Conservation (phyloP, 2,329 filamentous ascomycete species). For the Colletotrichum euphorbiae region DNA sequence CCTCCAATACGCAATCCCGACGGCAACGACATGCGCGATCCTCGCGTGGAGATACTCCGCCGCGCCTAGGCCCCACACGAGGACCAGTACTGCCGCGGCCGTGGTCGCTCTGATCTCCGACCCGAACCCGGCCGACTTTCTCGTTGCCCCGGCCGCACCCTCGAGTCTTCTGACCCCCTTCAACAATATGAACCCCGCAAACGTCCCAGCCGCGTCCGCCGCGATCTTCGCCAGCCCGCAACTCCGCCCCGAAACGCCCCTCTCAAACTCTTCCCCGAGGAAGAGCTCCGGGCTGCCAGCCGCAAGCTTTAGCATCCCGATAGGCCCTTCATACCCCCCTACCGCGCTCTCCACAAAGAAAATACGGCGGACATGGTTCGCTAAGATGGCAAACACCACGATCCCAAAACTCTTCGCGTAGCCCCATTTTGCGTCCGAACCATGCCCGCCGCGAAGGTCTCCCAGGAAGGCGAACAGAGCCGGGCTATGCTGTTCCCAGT, state of each 20-base stretch:
- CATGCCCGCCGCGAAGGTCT: background rate
- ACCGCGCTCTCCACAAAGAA: constrained; percentile 47
- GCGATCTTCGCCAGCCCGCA: background rate
- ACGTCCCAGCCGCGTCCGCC: constrained; percentile 12
- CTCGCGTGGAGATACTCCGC: constrained; percentile 48
- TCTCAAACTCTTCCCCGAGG: constrained; percentile 44
- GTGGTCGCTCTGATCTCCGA: background rate
- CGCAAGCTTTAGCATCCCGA: constrained; percentile 52
- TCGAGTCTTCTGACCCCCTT: background rate
- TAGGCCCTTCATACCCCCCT: constrained; percentile 47
- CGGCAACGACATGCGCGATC: constrained; percentile 44
- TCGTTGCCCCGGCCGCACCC: too few relatives aligned
- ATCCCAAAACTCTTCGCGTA: constrained; percentile 42
- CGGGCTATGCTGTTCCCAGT: background rate
- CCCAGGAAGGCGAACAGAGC: background rate
- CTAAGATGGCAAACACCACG: constrained; percentile 50
- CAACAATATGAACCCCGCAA: constrained; percentile 19
- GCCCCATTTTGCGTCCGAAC: too few relatives aligned
- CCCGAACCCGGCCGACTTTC: too few relatives aligned
- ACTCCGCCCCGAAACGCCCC: background rate
- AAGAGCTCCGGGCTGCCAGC: constrained; percentile 51
- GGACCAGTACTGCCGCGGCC: constrained; percentile 35
- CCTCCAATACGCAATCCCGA: constrained; percentile 44
- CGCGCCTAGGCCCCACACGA: constrained; percentile 44
- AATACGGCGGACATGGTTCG: constrained; percentile 54